Evolutionary conservation across 140 eudicot genomes (phyloP).

Genomic region (Cichorium intybus): DNA sequence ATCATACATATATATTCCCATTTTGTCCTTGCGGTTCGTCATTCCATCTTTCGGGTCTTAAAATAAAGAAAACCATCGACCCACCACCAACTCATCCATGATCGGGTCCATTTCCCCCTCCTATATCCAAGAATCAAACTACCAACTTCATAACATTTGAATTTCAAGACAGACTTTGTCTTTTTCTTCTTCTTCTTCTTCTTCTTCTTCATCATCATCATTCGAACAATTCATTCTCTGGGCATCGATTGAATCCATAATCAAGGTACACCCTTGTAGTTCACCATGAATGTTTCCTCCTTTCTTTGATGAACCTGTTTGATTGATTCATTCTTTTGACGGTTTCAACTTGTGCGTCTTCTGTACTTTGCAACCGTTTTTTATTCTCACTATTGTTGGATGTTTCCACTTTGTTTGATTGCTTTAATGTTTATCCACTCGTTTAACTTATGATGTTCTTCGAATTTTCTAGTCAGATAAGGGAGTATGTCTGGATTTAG

Average conservation of each 20-base stretch:
- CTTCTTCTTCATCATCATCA: slow-evolving; percentile 1
- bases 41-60: background rate
- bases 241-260: background rate
- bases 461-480: background rate
- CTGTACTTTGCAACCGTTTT: background rate
- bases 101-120: background rate
- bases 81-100: slow-evolving; percentile 11
- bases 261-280: background rate
- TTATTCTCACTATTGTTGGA: background rate
- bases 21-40: background rate
- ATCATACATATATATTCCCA: background rate
- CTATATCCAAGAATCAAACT: background rate
- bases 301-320: background rate
- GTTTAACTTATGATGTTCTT: background rate
- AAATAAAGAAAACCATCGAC: background rate
- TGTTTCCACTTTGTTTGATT: background rate
- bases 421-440: background rate
- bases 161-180: background rate
- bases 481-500: background rate
- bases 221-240: background rate
- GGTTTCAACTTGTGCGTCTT: slow-evolving; percentile 9
- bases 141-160: background rate
- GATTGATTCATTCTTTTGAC: slow-evolving; percentile 4
- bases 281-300: background rate
- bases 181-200: no score